Percentiles rank a stretch among this genome's conserved stretches.
Conservation (phyloP, 192 early-diverging fungal genomes). For the Backusella parvicylindrica region DNA sequence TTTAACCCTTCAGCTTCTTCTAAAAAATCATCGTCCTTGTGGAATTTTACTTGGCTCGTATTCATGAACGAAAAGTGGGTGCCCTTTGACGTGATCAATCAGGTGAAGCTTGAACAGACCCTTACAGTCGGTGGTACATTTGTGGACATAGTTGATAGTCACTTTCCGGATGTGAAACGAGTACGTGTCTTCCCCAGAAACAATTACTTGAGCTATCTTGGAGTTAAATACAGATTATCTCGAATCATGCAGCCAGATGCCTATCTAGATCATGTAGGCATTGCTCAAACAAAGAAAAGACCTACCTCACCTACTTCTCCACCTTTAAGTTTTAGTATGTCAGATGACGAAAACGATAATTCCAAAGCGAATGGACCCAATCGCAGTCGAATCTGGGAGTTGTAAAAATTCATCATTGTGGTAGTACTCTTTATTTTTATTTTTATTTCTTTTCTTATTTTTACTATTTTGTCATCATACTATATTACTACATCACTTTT, state of each 20-base stretch:
- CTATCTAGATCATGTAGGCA: constrained; percentile 29
- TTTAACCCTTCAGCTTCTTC: neutral
- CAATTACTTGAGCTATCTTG: constrained; percentile 36
- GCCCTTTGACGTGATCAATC: constrained; percentile 32
- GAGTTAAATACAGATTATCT: constrained; percentile 35
- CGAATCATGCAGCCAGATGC: constrained; percentile 37
- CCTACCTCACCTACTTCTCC: neutral
- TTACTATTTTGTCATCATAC: neutral
- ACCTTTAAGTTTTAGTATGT: neutral
- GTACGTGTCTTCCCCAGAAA: constrained; percentile 33
- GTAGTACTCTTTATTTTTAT: neutral
- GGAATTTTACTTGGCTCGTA: constrained; percentile 32
- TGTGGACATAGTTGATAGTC: constrained; percentile 32
- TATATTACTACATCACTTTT: neutral
- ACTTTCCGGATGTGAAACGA: constrained; percentile 30
- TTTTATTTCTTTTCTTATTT: neutral
- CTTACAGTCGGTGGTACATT: constrained; percentile 31
- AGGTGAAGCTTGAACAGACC: constrained; percentile 31
- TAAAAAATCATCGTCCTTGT: neutral
- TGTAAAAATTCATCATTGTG: neutral
- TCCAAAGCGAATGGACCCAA: neutral
- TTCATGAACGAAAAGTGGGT: constrained; percentile 32
- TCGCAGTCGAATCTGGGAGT: neutral
- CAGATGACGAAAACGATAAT: constrained; percentile 1
- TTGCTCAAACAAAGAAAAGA: constrained; percentile 16